These are phyloP conservation scores for Bremia lactucae DNA, from an alignment of 352 stramenopile species.

Conservation along the genomic window DNA sequence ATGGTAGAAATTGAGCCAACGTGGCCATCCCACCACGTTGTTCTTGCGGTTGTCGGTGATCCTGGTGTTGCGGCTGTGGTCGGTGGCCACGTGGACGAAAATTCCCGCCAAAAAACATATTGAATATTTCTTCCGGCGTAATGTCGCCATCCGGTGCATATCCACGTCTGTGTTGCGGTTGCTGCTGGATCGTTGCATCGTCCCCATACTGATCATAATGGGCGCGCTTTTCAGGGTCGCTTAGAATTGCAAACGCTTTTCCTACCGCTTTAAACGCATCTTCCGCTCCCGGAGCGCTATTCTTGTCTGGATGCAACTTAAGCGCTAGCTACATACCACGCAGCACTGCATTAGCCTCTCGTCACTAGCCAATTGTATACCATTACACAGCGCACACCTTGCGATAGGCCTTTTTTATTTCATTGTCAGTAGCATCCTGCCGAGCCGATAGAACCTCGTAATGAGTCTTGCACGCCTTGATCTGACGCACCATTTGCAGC, in stretches of 20 bases:
- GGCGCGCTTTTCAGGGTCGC: conserved; percentile 79
- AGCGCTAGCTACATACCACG: conserved; percentile 58
- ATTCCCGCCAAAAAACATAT: conserved; percentile 86
- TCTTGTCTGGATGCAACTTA: conserved; percentile 90
- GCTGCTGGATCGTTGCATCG: conserved; percentile 30
- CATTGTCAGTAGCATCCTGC: conserved; percentile 62
- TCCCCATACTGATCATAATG: conserved; percentile 82
- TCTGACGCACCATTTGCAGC: conserved; percentile 79
- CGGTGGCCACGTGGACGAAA: conserved; percentile 49
- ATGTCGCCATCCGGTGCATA: conserved; percentile 74
- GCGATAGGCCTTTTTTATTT: conserved; percentile 88
- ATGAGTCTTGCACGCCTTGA: conserved; percentile 79
- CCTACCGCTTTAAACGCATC: conserved; percentile 95
- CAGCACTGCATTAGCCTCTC: conserved; percentile 4
- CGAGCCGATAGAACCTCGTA: conserved; percentile 82
- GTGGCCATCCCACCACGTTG: conserved; percentile 33
- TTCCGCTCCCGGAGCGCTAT: conserved; percentile 92
- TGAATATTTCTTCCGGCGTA: conserved; percentile 87
- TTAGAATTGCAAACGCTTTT: conserved; percentile 90
- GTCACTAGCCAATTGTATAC: not conserved
- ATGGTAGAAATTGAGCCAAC: conserved; percentile 73
- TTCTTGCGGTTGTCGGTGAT: conserved; percentile 20
- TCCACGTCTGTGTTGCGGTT: conserved; percentile 23
- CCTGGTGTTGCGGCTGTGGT: conserved; percentile 35
- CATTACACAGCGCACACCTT: conserved; percentile 41